Conservation (phyloP, 108 stramenopile species). For the Skeletonema menzelii region DNA sequence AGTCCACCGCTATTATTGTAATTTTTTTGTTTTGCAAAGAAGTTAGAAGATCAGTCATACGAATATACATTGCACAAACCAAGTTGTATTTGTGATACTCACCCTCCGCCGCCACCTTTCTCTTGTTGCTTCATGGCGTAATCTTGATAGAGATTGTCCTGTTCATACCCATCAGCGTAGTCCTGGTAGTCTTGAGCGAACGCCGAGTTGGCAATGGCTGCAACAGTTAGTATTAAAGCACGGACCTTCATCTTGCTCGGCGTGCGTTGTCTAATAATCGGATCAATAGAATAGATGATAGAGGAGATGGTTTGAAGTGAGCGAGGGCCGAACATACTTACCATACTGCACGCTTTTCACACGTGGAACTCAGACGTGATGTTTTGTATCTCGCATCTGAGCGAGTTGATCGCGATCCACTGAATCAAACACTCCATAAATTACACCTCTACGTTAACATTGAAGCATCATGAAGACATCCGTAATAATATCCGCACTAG, state of each 20-base stretch:
- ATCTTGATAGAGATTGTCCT: constrained; percentile 77
- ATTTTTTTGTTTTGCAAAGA: background rate
- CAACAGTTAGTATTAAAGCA: constrained; percentile 26
- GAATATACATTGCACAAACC: background rate
- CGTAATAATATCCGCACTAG: constrained; percentile 20
- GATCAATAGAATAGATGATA: no score
- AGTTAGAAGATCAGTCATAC: background rate
- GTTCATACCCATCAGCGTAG: constrained; percentile 64
- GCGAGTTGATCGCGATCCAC: no score
- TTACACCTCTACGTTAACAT: no score
- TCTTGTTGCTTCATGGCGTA: constrained; percentile 69
- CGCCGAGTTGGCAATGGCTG: constrained; percentile 15
- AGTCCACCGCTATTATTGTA: constrained; percentile 36
- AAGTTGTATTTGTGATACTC: background rate
- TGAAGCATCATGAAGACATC: constrained; percentile 19
- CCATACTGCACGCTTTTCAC: no score
- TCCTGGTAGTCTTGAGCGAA: constrained; percentile 69
- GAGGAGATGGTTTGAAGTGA: no score
- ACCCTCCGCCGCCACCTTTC: constrained; percentile 55
- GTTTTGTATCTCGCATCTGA: no score
- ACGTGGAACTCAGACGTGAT: no score
- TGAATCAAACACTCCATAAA: no score
- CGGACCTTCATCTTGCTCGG: constrained; percentile 18
- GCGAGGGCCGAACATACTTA: no score
- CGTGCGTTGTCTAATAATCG: background rate